Evolutionary conservation across 306 rosid genomes (phyloP).

Genomic region (Cucumis cinereus): DNA sequence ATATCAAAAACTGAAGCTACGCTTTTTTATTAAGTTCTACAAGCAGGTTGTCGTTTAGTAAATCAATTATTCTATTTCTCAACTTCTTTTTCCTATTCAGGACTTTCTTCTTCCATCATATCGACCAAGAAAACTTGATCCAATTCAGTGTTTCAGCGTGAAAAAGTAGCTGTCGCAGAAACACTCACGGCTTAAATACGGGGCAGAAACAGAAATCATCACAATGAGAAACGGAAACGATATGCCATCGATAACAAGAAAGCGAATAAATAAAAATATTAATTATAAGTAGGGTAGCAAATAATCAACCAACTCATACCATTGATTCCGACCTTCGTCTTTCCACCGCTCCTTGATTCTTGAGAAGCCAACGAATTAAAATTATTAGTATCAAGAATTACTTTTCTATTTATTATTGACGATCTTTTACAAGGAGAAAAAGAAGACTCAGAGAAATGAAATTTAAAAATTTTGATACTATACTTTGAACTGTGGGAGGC

Average conservation of each 20-base stretch:
- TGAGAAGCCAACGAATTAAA: neutral
- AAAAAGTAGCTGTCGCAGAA: neutral
- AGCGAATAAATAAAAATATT: neutral
- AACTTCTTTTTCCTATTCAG: neutral
- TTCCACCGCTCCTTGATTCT: constrained; percentile 57
- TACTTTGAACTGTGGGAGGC: constrained; percentile 63
- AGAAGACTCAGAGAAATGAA: neutral
- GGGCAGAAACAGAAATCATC: neutral
- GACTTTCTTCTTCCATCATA: neutral
- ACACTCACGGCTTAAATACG: neutral
- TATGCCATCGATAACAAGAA: neutral
- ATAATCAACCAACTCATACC: constrained; percentile 29
- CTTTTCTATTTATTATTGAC: neutral
- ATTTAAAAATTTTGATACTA: neutral
- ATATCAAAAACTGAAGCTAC: neutral
- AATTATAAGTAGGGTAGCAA: neutral
- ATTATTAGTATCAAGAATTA: neutral
- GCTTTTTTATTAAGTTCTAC: neutral
- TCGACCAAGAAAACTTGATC: neutral
- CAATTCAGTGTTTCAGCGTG: neutral
- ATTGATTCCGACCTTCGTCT: constrained; percentile 72
- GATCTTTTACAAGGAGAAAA: neutral
- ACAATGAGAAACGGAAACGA: neutral
- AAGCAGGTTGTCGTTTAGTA: neutral
- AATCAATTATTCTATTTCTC: neutral